Percentiles rank a stretch among this genome's conserved stretches.
These are phyloP conservation scores for Ophiostoma angusticollis DNA, from an alignment of 2,329 filamentous ascomycete genomes.

Conservation along the genomic window DNA sequence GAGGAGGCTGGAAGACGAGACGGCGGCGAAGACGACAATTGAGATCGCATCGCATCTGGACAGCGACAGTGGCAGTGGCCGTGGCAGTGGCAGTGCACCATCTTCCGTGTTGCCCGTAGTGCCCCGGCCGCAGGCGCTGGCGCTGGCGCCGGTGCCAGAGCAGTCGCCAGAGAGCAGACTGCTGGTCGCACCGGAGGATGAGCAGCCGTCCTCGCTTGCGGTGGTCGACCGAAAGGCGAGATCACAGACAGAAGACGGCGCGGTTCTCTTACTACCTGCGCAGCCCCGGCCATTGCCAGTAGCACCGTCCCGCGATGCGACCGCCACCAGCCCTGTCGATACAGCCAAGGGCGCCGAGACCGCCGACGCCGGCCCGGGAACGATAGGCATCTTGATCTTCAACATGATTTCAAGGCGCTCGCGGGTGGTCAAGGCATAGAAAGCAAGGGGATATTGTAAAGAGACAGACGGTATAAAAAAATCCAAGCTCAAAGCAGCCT, in stretches of 20 bases:
- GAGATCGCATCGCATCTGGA: too few species aligned
- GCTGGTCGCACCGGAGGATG: too few species aligned
- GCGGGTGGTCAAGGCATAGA: constrained; percentile 1
- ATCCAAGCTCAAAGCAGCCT: not conserved
- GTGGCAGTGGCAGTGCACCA: not conserved
- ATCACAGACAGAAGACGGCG: too few species aligned
- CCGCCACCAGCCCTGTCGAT: too few species aligned
- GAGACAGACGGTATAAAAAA: not conserved
- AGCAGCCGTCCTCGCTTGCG: not conserved
- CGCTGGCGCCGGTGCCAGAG: not conserved
- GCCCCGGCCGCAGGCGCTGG: not conserved
- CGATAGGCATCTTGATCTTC: constrained; percentile 9
- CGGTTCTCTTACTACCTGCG: too few species aligned
- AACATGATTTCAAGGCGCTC: constrained; percentile 11
- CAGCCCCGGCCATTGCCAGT: too few species aligned
- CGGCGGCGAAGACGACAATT: not conserved
- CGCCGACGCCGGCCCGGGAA: too few species aligned
- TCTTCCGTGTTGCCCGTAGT: not conserved
- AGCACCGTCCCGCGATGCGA: too few species aligned
- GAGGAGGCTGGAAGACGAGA: too few species aligned
- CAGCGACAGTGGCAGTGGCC: not conserved
- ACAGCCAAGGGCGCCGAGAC: too few species aligned
- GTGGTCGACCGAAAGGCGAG: too few species aligned
- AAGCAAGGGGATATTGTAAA: not conserved
- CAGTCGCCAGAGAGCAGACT: not conserved